Evolutionary conservation across 768 basidiomycete genomes (phyloP).

Genomic region (Phylloporus arenicola): DNA sequence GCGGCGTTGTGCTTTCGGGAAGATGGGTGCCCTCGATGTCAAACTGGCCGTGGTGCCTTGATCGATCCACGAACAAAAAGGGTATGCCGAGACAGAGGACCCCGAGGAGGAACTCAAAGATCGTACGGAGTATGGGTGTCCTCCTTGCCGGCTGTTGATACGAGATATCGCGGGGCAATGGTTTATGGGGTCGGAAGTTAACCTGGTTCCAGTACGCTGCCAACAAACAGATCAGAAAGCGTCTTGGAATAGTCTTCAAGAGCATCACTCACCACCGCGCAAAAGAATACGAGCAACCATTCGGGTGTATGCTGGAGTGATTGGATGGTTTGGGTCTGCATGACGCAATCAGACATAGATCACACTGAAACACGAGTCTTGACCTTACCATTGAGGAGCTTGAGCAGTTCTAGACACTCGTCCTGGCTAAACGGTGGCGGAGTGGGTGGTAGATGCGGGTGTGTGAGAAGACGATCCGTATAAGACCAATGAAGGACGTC

Average conservation of each 20-base stretch:
- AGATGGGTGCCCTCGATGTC: constrained; percentile 56
- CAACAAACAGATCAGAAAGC: constrained; percentile 1
- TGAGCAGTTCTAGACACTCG: constrained; percentile 72
- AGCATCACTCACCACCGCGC: constrained; percentile 50
- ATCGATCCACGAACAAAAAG: constrained; percentile 61
- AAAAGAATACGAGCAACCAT: constrained; percentile 65
- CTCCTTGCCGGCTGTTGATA: constrained; percentile 25
- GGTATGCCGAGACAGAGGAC: constrained; percentile 74
- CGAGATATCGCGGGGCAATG: constrained; percentile 52
- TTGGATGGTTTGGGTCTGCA: constrained; percentile 19
- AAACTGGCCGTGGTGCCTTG: constrained; percentile 38
- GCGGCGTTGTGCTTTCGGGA: constrained; percentile 44
- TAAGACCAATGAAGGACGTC: constrained; percentile 78
- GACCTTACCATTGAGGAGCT: constrained; percentile 40
- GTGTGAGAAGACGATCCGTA: constrained; percentile 69
- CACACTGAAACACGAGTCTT: background rate
- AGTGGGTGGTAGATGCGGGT: constrained; percentile 38
- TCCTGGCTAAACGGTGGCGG: constrained; percentile 69
- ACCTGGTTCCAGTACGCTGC: constrained; percentile 63
- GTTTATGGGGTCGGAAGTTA: constrained; percentile 63
- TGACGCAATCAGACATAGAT: constrained; percentile 2
- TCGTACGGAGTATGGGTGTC: constrained; percentile 41
- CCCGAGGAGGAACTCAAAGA: constrained; percentile 55
- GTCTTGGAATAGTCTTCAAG: background rate
- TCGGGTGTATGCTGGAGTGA: constrained; percentile 47